A percentile compares a stretch with the other conserved stretches of the same genome.
Conservation (phyloP, 345 rosid genomes). For the Populus euphratica region DNA sequence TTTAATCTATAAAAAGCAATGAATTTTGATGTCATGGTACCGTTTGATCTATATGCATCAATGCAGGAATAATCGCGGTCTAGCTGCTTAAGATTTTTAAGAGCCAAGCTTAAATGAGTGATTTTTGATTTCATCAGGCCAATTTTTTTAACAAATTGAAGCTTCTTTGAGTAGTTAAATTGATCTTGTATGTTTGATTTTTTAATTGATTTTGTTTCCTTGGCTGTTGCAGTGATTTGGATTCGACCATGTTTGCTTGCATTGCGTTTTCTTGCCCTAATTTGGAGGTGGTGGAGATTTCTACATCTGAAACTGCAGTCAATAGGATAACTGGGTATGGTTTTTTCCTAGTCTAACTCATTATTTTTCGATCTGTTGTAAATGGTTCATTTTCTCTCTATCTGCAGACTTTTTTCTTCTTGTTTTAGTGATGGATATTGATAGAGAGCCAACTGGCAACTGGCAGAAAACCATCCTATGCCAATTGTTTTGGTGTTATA, state of each 20-base stretch:
- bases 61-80: neutral
- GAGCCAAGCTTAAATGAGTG: neutral
- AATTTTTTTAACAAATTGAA: neutral
- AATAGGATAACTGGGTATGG: constrained; percentile 88
- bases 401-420: neutral
- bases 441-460: neutral
- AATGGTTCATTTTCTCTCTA: neutral
- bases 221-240: constrained; percentile 65
- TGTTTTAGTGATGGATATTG: neutral
- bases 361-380: neutral
- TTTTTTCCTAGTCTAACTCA: neutral
- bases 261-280: constrained; percentile 92
- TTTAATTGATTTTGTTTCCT: neutral
- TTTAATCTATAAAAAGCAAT: constrained; percentile 1
- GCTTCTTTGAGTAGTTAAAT: neutral
- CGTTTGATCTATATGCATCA: constrained; percentile 9
- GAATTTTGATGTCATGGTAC: neutral
- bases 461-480: neutral
- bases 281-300: constrained; percentile 79
- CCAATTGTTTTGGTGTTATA: neutral
- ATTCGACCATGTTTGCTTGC: constrained; percentile 87
- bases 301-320: constrained; percentile 47
- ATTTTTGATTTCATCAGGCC: neutral
- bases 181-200: neutral
- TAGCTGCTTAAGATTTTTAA: neutral